Evolutionary conservation across 78 protist species (phyloP).

Genomic region (Cavenderia fasciculata): DNA sequence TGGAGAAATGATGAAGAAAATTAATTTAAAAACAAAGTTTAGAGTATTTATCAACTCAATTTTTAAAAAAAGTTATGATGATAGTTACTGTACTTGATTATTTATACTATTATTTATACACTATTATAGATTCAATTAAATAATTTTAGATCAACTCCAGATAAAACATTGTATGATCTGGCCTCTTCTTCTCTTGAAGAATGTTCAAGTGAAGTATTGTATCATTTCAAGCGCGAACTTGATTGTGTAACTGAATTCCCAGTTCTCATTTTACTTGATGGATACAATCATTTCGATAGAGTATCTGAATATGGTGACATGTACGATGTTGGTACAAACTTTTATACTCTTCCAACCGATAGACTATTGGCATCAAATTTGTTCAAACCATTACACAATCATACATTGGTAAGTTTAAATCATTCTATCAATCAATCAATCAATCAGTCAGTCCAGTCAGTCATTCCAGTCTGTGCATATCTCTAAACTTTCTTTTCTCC

Average conservation of each 20-base stretch:
- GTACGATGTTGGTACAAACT: constrained; percentile 28
- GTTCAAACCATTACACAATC: constrained; percentile 29
- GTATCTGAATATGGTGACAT: constrained; percentile 68
- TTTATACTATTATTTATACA: background rate
- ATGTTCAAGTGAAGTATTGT: constrained; percentile 26
- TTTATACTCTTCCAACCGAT: constrained; percentile 35
- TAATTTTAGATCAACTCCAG: constrained; percentile 38
- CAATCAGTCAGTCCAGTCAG: background rate
- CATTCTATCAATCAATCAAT: background rate
- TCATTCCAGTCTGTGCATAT: background rate
- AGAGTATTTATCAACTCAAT: constrained; percentile 13
- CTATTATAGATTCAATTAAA: constrained; percentile 20
- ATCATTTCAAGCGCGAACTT: constrained; percentile 59
- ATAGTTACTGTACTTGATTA: background rate
- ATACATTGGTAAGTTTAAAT: constrained; percentile 13
- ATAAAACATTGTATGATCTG: constrained; percentile 52
- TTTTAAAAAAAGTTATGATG: background rate
- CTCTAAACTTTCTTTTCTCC: background rate
- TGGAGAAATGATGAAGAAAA: constrained; percentile 41
- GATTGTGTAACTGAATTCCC: constrained; percentile 57
- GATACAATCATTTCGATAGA: constrained; percentile 35
- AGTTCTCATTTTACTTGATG: constrained; percentile 61
- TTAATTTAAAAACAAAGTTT: constrained; percentile 54
- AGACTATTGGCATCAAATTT: constrained; percentile 30
- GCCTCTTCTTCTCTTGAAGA: background rate